Evolutionary conservation across 2,329 filamentous ascomycete genomes (phyloP), one percentile per base, ranked within the genome.

Genomic region (Fusarium falciforme): DNA sequence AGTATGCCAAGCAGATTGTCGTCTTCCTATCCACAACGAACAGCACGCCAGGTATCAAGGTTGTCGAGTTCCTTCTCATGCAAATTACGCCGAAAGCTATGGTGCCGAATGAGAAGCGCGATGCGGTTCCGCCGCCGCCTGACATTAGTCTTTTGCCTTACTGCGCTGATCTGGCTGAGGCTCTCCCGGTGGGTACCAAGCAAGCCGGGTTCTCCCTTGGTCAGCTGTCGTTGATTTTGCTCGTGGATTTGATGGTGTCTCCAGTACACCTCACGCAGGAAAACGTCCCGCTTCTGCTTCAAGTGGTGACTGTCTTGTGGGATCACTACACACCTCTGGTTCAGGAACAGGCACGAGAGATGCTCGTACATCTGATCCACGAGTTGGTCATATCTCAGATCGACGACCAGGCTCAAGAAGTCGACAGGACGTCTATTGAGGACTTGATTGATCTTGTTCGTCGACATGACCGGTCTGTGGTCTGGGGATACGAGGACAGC

Each of bases 1-100:
- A 98, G 77, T 98, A 97, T 80, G 96, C 96, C 6, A 99, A 98
- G 84, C 96, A 99, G 82, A 96, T 99, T 61, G 95, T 98, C 17
- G 97, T 99, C 1, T 98, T 98, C 81, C 83, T 99, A 6, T 97
- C 96, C 0, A 96, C 94, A 74, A 98, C 89, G 0, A 88, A 86
- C 72, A 89, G 85, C 89, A 79, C 93, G 83, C 80, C 95, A 2
- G 95, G 95, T 1, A 92, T 94, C 57, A 97, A 97, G 79, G 95
- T 99, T 4, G 92, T 99, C 12, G 96, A 99, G 74, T 98, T 98
- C 76, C 87, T 99, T 64, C 86, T 98, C 31, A 88, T 97, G 83
- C 95, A 98, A 74, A 95, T 99, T 71, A 94, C 91, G 0, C 96
- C 97, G 1, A 97, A 96, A 81, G 93, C 95, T n/a, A 98, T 99